Conservation (phyloP, 1,139 yeast genomes). For the Casaregolazyma lundiana region DNA sequence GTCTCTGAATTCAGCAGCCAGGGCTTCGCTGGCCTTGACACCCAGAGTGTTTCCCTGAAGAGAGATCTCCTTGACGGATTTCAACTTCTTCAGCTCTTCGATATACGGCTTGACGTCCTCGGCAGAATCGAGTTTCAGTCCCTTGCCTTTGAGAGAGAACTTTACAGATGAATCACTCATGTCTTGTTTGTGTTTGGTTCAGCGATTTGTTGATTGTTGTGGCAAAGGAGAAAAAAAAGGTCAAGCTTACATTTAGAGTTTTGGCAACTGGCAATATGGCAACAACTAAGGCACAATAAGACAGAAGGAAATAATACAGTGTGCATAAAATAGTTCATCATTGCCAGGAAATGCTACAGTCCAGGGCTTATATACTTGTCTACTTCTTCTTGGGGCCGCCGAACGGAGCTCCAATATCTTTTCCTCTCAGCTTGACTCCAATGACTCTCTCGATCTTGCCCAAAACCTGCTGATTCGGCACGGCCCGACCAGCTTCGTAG, state of each 20-base stretch:
- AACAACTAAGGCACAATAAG: no score
- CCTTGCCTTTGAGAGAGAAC: conserved; percentile 67
- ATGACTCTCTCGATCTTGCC: conserved; percentile 90
- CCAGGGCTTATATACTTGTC: conserved; percentile 11
- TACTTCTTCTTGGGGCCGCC: conserved; percentile 62
- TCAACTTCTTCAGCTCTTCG: conserved; percentile 44
- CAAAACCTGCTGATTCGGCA: conserved; percentile 91
- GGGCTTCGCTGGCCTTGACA: conserved; percentile 72
- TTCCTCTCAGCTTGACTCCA: conserved; percentile 94
- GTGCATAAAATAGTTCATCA: neutral
- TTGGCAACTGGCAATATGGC: no score
- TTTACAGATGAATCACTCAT: neutral
- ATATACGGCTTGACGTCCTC: conserved; percentile 69
- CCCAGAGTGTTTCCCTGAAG: conserved; percentile 94
- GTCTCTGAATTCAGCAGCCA: conserved; percentile 55
- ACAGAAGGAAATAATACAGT: neutral
- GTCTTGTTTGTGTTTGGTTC: no score
- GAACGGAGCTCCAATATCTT: conserved; percentile 89
- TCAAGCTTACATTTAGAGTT: no score
- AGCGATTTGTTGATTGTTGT: neutral
- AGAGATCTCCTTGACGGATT: conserved; percentile 55
- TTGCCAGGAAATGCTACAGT: neutral
- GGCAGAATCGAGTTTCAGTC: conserved; percentile 65
- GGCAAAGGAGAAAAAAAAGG: neutral
- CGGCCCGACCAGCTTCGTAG: conserved; percentile 95